Evolutionary conservation across 805 yeast species (phyloP).

Genomic region (Scheffersomyces ergatensis): DNA sequence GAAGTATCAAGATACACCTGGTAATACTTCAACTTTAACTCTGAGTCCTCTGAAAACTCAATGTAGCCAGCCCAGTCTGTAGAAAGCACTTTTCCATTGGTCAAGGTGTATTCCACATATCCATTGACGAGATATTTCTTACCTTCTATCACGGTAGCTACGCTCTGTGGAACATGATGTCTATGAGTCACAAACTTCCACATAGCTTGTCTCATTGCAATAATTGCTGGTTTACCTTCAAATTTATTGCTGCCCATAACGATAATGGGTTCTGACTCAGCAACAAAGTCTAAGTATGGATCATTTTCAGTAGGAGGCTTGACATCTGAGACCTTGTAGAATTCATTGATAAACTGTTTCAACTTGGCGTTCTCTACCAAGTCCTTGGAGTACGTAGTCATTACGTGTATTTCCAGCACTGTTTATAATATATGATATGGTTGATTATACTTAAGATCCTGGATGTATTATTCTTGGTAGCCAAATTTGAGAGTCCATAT

Average conservation of each 20-base stretch:
- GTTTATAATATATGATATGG: background rate
- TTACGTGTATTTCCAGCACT: too few relatives aligned
- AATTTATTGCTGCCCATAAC: slow-evolving; percentile 7
- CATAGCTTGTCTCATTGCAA: slow-evolving; percentile 9
- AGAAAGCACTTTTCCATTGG: slow-evolving; percentile 6
- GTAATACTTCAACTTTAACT: slow-evolving; percentile 8
- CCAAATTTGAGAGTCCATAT: background rate
- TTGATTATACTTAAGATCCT: background rate
- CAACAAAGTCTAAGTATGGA: slow-evolving; percentile 8
- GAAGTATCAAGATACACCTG: slow-evolving; percentile 9
- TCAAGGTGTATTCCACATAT: slow-evolving; percentile 9
- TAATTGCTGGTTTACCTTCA: slow-evolving; percentile 6
- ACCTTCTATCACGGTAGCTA: slow-evolving; percentile 4
- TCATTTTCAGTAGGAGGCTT: slow-evolving; percentile 9
- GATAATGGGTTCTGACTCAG: slow-evolving; percentile 5
- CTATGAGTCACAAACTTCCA: slow-evolving; percentile 10
- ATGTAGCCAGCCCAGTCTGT: slow-evolving; percentile 9
- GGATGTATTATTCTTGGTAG: background rate
- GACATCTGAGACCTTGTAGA: slow-evolving; percentile 9
- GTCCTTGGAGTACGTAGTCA: slow-evolving; percentile 4
- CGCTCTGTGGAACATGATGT: slow-evolving; percentile 10
- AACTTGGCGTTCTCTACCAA: slow-evolving; percentile 3
- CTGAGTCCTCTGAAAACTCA: slow-evolving; percentile 3
- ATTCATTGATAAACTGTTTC: slow-evolving; percentile 4
- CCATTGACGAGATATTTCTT: slow-evolving; percentile 7